These are phyloP conservation scores for Russula abietina DNA, from an alignment of 768 basidiomycete genomes.

Conservation along the genomic window DNA sequence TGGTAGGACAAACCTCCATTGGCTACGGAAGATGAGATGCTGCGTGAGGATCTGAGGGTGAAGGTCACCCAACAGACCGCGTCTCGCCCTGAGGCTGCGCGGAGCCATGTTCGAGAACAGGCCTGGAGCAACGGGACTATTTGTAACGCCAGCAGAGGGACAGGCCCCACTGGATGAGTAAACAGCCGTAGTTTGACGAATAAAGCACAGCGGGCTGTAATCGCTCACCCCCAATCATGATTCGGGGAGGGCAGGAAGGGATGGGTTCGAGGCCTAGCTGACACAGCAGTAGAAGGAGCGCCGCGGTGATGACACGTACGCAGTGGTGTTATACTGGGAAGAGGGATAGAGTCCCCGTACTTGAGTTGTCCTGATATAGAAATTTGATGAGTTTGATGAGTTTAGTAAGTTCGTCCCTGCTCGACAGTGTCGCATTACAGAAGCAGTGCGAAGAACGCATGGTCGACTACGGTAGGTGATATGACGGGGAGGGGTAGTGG, in stretches of 20 bases:
- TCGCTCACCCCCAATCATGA: conserved; percentile 4
- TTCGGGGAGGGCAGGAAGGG: too few relatives aligned
- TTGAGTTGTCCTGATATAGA: neutral
- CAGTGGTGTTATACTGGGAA: neutral
- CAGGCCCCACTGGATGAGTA: neutral
- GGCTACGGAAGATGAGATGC: neutral
- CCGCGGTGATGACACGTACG: conserved; percentile 10
- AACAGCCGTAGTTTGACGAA: neutral
- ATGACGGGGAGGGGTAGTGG: neutral
- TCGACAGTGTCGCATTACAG: neutral
- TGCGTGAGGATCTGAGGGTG: neutral
- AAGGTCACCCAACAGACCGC: neutral
- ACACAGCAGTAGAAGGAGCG: neutral
- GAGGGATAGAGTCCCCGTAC: neutral
- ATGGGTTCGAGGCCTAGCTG: neutral
- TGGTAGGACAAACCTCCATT: neutral
- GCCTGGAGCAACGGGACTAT: neutral
- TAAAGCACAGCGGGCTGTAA: conserved; percentile 8
- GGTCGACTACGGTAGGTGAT: neutral
- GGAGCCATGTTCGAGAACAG: neutral
- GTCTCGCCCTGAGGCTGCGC: neutral
- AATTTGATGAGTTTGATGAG: neutral
- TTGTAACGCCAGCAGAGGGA: neutral
- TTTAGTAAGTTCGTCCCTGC: neutral
- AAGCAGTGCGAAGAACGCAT: neutral